Base-by-base conservation (phyloP, 73 alveolate genomes). In the Paraurostyla sp. region DNA sequence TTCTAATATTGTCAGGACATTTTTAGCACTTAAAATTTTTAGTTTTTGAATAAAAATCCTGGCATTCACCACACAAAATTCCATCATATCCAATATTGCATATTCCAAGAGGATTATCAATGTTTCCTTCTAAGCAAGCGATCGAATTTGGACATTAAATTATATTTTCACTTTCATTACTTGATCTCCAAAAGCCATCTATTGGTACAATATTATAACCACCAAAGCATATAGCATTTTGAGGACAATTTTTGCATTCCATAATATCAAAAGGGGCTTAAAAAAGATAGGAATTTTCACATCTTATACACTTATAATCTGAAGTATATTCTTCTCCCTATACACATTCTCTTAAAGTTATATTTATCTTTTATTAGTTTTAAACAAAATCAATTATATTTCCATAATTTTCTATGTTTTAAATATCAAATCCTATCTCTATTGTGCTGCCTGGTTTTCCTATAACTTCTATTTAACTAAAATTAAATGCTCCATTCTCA, bases 71-170 rank as follows among this genome's bases (percentile, higher is more conserved):
- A n/a, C n/a, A n/a, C n/a, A n/a, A n/a, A n/a, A n/a, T n/a, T n/a
- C 94, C 94, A 11, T 81, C 38, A 35, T 88, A 83, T 0, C 94
- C 94, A 35, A 51, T 40, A 20, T 27, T 62, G 36, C 94, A 87
- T 22, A 32, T 29, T n/a, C 57, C 57, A 46, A 18, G 13, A n/a
- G n/a, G n/a, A n/a, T n/a, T n/a, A n/a, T n/a, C n/a, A n/a, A n/a
- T n/a, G n/a, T n/a, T n/a, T n/a, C n/a, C n/a, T n/a, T n/a, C n/a
- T n/a, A n/a, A n/a, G n/a, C n/a, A n/a, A n/a, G n/a, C n/a, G n/a
- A n/a, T n/a, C n/a, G n/a, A n/a, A n/a, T n/a, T n/a, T n/a, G n/a
- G n/a, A n/a, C n/a, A n/a, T n/a, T n/a, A n/a, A n/a, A n/a, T n/a
- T n/a, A n/a, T n/a, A n/a, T n/a, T n/a, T n/a, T n/a, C n/a, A n/a